Evolutionary conservation across 2,329 filamentous ascomycete genomes (phyloP), one percentile per base, ranked within the genome.

Genomic region (Mycocentrospora acerina): DNA sequence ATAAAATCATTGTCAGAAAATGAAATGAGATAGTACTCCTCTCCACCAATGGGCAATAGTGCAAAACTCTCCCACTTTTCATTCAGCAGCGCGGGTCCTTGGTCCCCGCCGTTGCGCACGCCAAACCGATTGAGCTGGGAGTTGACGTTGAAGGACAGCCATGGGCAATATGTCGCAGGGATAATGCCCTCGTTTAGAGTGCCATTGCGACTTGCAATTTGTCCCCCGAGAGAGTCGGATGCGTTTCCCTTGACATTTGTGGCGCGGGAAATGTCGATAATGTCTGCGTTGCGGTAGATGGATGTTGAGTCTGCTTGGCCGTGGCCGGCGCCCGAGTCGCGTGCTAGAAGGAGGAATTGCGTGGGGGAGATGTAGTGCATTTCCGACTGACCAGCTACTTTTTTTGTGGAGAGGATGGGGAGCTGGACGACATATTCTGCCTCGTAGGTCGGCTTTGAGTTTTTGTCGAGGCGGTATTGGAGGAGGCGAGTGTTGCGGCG

Each of bases 61-160:
- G 80, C 78, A 32, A 89, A 66, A 14, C 78, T 80, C 70, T 90
- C 85, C 85, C 85, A 89, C 59, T 89, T 89, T 71, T 89, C 85
- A 53, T 88, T 88, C 59, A 89, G 58, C 24, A 88, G 64, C 0
- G 63, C 67, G 0, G 66, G 54, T 54, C 85, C 77, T 50, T 83
- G 76, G 0, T 64, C 68, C 0, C 82, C 84, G 3, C 85, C 85
- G 51, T 88, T 88, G 53, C 85, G 82, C 4, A 86, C 64, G 0
- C 80, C 79, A 48, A 88, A 88, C 14, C 79, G 76, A 26, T 72
- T 75, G 15, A 89, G 71, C 66, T 88, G 75, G 2, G 68, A 56
- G 48, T 85, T 82, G 43, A 82, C 71, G 59, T 88, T 89, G 61
- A 78, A 83, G 54, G 87, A 80, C 22, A 88, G 57, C 68, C 83